Percentiles rank a stretch among this genome's conserved stretches.
Evolutionary conservation across 2,329 filamentous ascomycete species (phyloP).

Genomic region (Fusarium mangiferae): DNA sequence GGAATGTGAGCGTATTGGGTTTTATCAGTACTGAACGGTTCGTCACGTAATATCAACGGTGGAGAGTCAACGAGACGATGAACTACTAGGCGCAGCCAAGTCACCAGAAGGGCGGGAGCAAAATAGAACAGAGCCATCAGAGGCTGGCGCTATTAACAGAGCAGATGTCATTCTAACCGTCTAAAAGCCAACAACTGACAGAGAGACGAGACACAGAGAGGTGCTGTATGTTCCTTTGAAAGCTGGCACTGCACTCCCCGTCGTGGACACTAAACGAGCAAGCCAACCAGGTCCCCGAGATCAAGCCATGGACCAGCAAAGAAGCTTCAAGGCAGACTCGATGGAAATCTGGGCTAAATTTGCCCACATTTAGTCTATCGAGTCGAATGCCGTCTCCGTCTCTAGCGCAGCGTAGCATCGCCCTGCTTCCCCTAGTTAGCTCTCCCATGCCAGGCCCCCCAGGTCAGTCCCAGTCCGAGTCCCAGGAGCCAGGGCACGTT

Average conservation of each 20-base stretch:
- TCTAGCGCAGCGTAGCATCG: constrained; percentile 23
- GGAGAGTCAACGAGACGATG: constrained; percentile 29
- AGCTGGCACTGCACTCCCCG: not conserved
- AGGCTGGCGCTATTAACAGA: constrained; percentile 5
- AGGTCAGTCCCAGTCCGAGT: not conserved
- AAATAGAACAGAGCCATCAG: constrained; percentile 19
- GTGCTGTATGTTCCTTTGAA: constrained; percentile 15
- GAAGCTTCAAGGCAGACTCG: constrained; percentile 34
- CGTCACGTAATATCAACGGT: constrained; percentile 39
- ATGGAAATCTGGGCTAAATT: constrained; percentile 28
- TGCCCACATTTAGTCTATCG: constrained; percentile 34
- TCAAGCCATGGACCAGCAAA: constrained; percentile 22
- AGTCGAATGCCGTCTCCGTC: constrained; percentile 23
- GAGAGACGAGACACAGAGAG: not conserved
- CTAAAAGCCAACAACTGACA: constrained; percentile 2
- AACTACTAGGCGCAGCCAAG: constrained; percentile 33
- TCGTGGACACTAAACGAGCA: not conserved
- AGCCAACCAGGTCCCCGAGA: constrained; percentile 19
- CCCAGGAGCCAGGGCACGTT: not conserved
- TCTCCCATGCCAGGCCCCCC: not conserved
- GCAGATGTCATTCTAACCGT: constrained; percentile 12
- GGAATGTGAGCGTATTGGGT: constrained; percentile 26
- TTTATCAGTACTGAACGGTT: constrained; percentile 5
- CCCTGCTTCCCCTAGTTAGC: constrained; percentile 21
- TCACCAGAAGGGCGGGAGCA: constrained; percentile 24